phyloP scores from a whole-genome alignment of 169 alveolate genomes.

The Toxoplasma gondii region DNA sequence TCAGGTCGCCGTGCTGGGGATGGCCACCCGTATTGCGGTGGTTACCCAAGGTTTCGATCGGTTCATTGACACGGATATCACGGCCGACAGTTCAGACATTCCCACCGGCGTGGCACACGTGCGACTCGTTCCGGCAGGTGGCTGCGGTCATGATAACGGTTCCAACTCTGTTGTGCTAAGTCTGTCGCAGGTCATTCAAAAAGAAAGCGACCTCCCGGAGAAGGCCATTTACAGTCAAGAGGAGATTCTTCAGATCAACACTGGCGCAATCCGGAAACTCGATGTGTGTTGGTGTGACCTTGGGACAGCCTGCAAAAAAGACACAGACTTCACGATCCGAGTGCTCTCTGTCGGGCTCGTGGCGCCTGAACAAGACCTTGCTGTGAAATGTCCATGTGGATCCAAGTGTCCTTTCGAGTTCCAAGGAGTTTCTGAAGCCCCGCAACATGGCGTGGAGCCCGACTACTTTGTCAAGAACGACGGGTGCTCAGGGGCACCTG shows the following conservation, averaged over 20 bases:
- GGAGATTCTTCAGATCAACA: neutral
- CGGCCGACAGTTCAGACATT: neutral
- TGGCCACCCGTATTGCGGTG: neutral
- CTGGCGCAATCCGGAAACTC: neutral
- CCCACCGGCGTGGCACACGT: too few species aligned
- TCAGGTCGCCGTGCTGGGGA: neutral
- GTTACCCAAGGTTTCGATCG: neutral
- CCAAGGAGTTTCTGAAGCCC: neutral
- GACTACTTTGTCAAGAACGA: conserved; percentile 9
- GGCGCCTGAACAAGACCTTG: conserved; percentile 43
- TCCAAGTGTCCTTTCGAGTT: conserved; percentile 40
- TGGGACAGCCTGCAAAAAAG: neutral
- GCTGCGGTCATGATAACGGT: neutral
- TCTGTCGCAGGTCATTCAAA: neutral
- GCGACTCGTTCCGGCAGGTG: neutral
- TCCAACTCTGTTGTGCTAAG: neutral
- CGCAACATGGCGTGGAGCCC: neutral
- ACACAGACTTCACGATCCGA: conserved; percentile 22
- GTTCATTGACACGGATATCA: neutral
- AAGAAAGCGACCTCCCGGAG: neutral
- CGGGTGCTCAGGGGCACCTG: conserved; percentile 30
- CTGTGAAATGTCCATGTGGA: conserved; percentile 50
- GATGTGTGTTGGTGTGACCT: conserved; percentile 62
- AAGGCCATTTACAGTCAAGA: neutral
- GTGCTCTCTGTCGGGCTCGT: neutral